A percentile compares a stretch with the other conserved stretches of the same genome.
Conservation (phyloP, 495 filamentous ascomycete genomes). For the Penicillium argentinense region DNA sequence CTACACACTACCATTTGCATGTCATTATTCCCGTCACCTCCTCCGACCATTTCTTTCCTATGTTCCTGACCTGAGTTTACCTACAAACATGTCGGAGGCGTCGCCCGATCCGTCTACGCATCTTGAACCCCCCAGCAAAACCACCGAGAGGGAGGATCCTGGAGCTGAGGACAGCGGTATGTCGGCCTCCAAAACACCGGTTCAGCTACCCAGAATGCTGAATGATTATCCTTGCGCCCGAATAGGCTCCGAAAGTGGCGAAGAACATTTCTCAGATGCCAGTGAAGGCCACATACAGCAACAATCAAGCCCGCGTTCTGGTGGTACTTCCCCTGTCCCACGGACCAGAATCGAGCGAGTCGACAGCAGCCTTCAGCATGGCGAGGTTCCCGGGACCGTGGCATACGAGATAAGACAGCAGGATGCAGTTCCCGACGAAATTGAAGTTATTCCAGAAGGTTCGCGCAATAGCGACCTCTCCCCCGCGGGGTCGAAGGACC, state of each 20-base stretch:
- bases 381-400: constrained; percentile 61
- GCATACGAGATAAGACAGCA: constrained; percentile 57
- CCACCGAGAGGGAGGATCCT: constrained; percentile 67
- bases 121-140: constrained; percentile 66
- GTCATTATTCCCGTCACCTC: constrained; percentile 15
- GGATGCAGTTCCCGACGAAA: constrained; percentile 66
- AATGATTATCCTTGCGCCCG: not conserved
- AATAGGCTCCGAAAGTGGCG: constrained; percentile 63
- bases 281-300: constrained; percentile 59
- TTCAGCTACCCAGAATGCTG: constrained; percentile 7
- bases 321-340: constrained; percentile 56
- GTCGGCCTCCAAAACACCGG: constrained; percentile 16
- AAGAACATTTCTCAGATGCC: constrained; percentile 92
- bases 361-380: constrained; percentile 56
- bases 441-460: constrained; percentile 61
- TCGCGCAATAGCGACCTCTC: constrained; percentile 47
- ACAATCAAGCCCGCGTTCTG: constrained; percentile 34
- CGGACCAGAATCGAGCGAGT: constrained; percentile 62
- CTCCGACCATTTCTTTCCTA: constrained; percentile 17
- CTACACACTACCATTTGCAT: constrained; percentile 15
- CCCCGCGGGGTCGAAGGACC: constrained; percentile 33
- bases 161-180: constrained; percentile 82
- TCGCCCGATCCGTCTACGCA: constrained; percentile 38
- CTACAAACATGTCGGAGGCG: constrained; percentile 42
- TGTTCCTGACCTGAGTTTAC: constrained; percentile 16